These are phyloP conservation scores for Talaromyces rugulosus DNA, from an alignment of 2,329 filamentous ascomycete genomes.

Conservation along the genomic window DNA sequence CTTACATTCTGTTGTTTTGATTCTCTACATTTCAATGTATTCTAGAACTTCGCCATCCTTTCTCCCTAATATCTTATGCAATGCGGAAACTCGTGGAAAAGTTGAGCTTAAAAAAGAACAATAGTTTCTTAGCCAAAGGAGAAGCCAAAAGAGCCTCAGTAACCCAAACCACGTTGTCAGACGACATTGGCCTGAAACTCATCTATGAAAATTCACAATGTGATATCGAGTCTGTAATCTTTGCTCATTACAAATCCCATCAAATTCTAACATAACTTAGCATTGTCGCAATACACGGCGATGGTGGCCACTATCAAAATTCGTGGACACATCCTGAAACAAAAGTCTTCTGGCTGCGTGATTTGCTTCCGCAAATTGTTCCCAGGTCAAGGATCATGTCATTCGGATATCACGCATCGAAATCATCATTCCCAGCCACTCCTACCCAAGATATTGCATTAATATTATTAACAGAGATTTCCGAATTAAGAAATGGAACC, in stretches of 20 bases:
- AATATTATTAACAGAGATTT: background rate
- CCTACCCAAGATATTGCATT: slow-evolving; percentile 3
- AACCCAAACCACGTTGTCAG: background rate
- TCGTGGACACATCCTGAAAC: slow-evolving; percentile 20
- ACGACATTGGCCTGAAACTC: background rate
- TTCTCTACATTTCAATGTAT: background rate
- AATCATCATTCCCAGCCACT: background rate
- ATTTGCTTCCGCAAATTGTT: slow-evolving; percentile 15
- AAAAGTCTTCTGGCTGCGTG: slow-evolving; percentile 18
- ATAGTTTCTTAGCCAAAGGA: background rate
- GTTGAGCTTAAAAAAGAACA: background rate
- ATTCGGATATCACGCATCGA: slow-evolving; percentile 14
- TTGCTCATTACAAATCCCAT: background rate
- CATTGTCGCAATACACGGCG: slow-evolving; percentile 21
- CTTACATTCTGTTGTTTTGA: background rate
- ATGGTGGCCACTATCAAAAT: slow-evolving; percentile 15
- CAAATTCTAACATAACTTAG: slow-evolving; percentile 3
- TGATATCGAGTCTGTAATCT: background rate
- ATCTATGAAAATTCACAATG: slow-evolving; percentile 1
- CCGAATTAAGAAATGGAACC: background rate
- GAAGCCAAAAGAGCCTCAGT: background rate
- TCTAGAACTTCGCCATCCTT: background rate
- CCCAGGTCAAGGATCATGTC: slow-evolving; percentile 14
- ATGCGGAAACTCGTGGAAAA: slow-evolving; percentile 7
- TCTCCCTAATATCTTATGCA: background rate